phyloP scores from a whole-genome alignment of 2,329 filamentous ascomycete species.

The Trichophyton simii region DNA sequence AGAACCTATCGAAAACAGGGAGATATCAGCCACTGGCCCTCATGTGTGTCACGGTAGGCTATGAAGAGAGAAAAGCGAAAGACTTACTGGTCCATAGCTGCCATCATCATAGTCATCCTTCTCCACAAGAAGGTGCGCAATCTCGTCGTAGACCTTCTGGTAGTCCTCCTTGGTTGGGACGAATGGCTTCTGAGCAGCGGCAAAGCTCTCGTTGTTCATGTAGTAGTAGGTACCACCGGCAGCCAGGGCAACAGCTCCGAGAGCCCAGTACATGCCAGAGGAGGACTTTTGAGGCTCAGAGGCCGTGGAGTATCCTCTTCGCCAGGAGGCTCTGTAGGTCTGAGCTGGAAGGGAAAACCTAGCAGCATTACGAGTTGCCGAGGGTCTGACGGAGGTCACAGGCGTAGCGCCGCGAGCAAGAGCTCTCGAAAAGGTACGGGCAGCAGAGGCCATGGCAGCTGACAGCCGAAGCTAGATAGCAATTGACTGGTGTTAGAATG shows the following conservation, averaged over 20 bases:
- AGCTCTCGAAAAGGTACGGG: conserved; percentile 31
- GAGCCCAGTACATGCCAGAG: conserved; percentile 45
- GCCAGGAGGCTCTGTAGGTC: conserved; percentile 59
- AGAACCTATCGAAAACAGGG: conserved; percentile 41
- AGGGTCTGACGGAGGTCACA: conserved; percentile 26
- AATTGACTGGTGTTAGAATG: not conserved
- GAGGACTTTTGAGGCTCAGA: conserved; percentile 41
- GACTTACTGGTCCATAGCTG: conserved; percentile 68
- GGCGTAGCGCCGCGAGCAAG: conserved; percentile 30
- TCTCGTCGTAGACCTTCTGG: conserved; percentile 85
- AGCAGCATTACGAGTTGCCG: conserved; percentile 38
- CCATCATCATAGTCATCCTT: conserved; percentile 94
- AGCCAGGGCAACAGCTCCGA: conserved; percentile 46
- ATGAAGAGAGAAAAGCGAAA: conserved; percentile 5
- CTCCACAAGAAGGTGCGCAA: conserved; percentile 69
- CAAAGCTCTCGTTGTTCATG: conserved; percentile 39
- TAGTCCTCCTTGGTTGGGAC: conserved; percentile 74
- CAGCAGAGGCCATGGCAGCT: conserved; percentile 31
- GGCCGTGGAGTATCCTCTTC: conserved; percentile 65
- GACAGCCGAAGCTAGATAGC: conserved; percentile 3
- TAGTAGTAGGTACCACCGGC: conserved; percentile 57
- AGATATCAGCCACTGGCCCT: not conserved
- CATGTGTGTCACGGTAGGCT: not conserved
- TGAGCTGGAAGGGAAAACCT: conserved; percentile 48
- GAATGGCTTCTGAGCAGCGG: conserved; percentile 47